Conservation (phyloP, 768 basidiomycete species). For the Mycena vulgaris region DNA sequence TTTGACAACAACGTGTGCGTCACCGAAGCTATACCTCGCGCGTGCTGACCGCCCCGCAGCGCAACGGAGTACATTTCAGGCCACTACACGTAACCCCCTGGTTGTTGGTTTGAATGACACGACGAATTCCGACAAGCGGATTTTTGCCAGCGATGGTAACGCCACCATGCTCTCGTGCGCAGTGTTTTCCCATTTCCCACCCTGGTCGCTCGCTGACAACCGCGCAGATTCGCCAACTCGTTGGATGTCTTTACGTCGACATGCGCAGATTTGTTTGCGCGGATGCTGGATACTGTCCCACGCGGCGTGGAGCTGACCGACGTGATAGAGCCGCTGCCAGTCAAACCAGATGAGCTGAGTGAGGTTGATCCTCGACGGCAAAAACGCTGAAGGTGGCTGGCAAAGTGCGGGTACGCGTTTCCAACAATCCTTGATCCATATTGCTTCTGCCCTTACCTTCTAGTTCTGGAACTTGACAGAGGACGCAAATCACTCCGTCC, state of each 20-base stretch:
- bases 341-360: conserved; percentile 8
- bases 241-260: conserved; percentile 8
- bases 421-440: too few species aligned
- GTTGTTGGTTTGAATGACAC: conserved; percentile 53
- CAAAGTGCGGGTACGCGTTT: not conserved
- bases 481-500: too few species aligned
- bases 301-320: conserved; percentile 23
- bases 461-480: not conserved
- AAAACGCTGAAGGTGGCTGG: not conserved
- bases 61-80: conserved; percentile 56
- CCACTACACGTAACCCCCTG: conserved; percentile 52
- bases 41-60: conserved; percentile 16
- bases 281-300: conserved; percentile 33
- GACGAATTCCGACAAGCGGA: conserved; percentile 52
- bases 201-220: not conserved
- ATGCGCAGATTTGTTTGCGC: conserved; percentile 20
- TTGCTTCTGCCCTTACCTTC: too few species aligned
- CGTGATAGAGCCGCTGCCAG: conserved; percentile 17
- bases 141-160: conserved; percentile 31
- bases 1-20: conserved; percentile 19
- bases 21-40: too few species aligned
- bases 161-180: conserved; percentile 21
- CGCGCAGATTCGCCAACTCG: too few species aligned
- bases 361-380: not conserved
- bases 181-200: not conserved